Percentiles rank a stretch among this genome's conserved stretches.
Evolutionary conservation across 208 protist genomes (phyloP).

Genomic region (Balamuthia mandrillaris): DNA sequence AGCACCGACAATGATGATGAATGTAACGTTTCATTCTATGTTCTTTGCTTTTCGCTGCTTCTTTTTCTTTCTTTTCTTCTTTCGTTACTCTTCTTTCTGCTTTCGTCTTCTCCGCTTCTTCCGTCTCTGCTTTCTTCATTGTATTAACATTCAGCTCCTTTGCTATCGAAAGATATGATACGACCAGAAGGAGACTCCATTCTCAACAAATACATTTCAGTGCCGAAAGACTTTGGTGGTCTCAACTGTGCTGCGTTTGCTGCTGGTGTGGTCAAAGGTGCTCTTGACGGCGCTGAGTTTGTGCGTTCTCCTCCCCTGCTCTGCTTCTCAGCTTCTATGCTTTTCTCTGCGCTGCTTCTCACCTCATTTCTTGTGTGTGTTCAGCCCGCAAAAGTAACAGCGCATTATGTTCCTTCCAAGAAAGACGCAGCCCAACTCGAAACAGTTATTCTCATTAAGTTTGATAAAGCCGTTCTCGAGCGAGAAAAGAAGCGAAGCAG

Average conservation of each 20-base stretch:
- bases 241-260: slow-evolving; percentile 74
- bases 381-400: not conserved
- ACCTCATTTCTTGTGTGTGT: too few species aligned
- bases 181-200: slow-evolving; percentile 60
- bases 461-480: slow-evolving; percentile 58
- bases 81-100: too few species aligned
- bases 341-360: not conserved
- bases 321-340: not conserved
- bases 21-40: too few species aligned
- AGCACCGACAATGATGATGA: slow-evolving; percentile 64
- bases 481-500: slow-evolving; percentile 46
- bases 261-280: slow-evolving; percentile 70
- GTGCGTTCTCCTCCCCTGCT: slow-evolving; percentile 49
- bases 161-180: slow-evolving; percentile 67
- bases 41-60: too few species aligned
- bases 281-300: slow-evolving; percentile 70
- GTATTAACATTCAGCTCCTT: not conserved
- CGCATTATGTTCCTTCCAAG: slow-evolving; percentile 42
- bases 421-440: too few species aligned
- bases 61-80: not conserved
- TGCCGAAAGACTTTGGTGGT: slow-evolving; percentile 54
- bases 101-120: too few species aligned
- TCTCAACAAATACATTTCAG: slow-evolving; percentile 69
- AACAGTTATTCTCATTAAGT: slow-evolving; percentile 72
- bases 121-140: not conserved